A percentile compares a stretch with the other conserved stretches of the same genome.
Evolutionary conservation across 2,329 filamentous ascomycete species (phyloP).

Genomic region (Hypoxylon sp.): DNA sequence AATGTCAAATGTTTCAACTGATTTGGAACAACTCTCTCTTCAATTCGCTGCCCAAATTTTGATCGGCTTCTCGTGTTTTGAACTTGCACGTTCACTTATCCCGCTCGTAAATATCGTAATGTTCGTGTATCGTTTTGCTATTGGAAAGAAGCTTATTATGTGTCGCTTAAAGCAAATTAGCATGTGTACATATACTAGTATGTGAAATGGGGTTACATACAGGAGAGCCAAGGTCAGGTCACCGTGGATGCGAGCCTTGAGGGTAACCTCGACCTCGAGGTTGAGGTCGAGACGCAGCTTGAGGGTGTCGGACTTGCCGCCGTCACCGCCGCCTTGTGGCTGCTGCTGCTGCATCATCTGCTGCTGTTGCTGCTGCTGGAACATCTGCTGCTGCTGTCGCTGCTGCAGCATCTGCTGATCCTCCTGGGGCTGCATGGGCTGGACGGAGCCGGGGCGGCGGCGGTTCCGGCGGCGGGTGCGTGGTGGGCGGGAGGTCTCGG

Average conservation of each 20-base stretch:
- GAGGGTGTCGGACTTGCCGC: conserved; percentile 69
- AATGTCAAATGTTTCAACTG: not conserved
- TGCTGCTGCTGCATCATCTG: conserved; percentile 36
- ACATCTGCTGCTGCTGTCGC: conserved; percentile 38
- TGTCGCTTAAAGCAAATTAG: conserved; percentile 21
- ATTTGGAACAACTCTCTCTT: not conserved
- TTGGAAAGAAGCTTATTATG: conserved; percentile 11
- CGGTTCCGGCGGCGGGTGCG: conserved; percentile 41
- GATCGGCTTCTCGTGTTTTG: not conserved
- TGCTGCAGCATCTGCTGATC: conserved; percentile 39
- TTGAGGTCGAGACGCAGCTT: conserved; percentile 82
- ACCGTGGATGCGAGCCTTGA: conserved; percentile 89
- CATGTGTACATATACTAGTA: not conserved
- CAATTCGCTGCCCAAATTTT: not conserved
- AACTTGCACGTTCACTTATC: conserved; percentile 1
- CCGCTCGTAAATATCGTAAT: conserved; percentile 15
- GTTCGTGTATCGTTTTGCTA: conserved; percentile 2
- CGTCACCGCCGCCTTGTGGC: conserved; percentile 34
- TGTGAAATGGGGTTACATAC: conserved; percentile 54
- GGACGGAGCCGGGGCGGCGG: conserved; percentile 33
- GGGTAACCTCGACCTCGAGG: conserved; percentile 84
- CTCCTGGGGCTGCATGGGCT: conserved; percentile 39
- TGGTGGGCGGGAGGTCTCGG: conserved; percentile 41
- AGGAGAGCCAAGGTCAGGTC: conserved; percentile 81
- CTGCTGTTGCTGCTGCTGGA: conserved; percentile 38